Percentiles rank a stretch among this genome's conserved stretches.
These are phyloP conservation scores for Schwanniomyces etchellsii DNA, from an alignment of 1,139 yeast genomes.

Conservation along the genomic window DNA sequence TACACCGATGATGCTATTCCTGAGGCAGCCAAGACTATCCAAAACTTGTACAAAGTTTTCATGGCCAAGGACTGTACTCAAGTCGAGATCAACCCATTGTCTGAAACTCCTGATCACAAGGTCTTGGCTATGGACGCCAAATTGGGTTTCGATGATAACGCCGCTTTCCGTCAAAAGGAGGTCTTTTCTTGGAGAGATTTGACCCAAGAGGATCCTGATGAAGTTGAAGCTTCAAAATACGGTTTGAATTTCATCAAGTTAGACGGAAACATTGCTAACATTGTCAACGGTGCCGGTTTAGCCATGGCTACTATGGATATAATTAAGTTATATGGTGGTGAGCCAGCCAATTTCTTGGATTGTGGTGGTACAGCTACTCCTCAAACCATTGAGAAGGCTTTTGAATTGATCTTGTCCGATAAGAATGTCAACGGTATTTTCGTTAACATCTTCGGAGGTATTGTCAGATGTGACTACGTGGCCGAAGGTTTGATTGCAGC, in stretches of 20 bases:
- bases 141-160: constrained; percentile 96
- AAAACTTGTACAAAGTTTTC: constrained; percentile 85
- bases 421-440: constrained; percentile 90
- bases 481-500: constrained; percentile 96
- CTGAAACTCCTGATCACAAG: constrained; percentile 85
- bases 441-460: constrained; percentile 98
- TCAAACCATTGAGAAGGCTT: constrained; percentile 94
- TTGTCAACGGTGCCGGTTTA: constrained; percentile 99
- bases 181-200: constrained; percentile 95
- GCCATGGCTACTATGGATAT: constrained; percentile 99
- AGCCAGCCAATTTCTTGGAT: constrained; percentile 98
- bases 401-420: constrained; percentile 87
- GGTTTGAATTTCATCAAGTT: constrained; percentile 95
- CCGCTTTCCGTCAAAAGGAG: constrained; percentile 90
- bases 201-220: constrained; percentile 97
- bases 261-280: constrained; percentile 97
- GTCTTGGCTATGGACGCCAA: constrained; percentile 99
- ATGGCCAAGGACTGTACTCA: constrained; percentile 92
- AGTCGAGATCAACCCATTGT: constrained; percentile 96
- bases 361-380: constrained; percentile 99
- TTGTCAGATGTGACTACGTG: constrained; percentile 97
- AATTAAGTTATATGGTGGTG: constrained; percentile 96
- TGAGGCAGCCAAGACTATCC: constrained; percentile 83
- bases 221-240: constrained; percentile 83
- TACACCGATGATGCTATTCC: constrained; percentile 74